Conservation (phyloP, 257 asterid genomes). For the Capsicum pubescens region DNA sequence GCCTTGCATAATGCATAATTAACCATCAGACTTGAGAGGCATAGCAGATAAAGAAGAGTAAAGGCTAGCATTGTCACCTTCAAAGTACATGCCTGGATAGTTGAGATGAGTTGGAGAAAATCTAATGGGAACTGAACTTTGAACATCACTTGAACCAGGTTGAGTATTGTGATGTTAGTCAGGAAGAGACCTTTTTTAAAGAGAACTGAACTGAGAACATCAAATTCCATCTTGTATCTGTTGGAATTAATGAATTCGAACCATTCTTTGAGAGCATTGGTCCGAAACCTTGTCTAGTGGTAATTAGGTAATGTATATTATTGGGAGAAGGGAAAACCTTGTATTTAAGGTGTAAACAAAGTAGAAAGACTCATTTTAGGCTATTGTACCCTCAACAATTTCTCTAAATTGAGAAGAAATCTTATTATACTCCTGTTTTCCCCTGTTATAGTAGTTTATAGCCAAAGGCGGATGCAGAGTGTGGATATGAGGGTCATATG, state of each 20-base stretch:
- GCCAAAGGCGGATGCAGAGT: not conserved
- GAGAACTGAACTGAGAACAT: too few species aligned
- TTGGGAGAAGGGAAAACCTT: not conserved
- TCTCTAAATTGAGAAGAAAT: not conserved
- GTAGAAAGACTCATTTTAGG: not conserved
- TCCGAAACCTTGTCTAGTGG: too few species aligned
- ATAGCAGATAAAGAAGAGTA: constrained; percentile 66
- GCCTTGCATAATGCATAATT: too few species aligned
- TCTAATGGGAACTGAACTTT: constrained; percentile 45
- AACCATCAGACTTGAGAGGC: constrained; percentile 62
- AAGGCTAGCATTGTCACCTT: constrained; percentile 53
- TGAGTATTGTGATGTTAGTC: constrained; percentile 41
- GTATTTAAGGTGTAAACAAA: constrained; percentile 14
- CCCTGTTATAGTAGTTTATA: not conserved
- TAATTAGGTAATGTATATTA: not conserved
- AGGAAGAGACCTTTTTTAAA: constrained; percentile 27
- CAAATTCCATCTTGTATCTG: too few species aligned
- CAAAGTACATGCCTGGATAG: constrained; percentile 61
- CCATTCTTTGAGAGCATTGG: too few species aligned
- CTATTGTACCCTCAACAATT: not conserved
- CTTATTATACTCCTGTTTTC: not conserved
- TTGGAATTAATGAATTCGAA: too few species aligned
- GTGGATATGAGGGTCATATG: not conserved
- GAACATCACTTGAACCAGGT: constrained; percentile 47
- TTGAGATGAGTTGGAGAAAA: constrained; percentile 42